phyloP scores from a whole-genome alignment of 2,329 filamentous ascomycete species.

The Ceratocystis cubensis region DNA sequence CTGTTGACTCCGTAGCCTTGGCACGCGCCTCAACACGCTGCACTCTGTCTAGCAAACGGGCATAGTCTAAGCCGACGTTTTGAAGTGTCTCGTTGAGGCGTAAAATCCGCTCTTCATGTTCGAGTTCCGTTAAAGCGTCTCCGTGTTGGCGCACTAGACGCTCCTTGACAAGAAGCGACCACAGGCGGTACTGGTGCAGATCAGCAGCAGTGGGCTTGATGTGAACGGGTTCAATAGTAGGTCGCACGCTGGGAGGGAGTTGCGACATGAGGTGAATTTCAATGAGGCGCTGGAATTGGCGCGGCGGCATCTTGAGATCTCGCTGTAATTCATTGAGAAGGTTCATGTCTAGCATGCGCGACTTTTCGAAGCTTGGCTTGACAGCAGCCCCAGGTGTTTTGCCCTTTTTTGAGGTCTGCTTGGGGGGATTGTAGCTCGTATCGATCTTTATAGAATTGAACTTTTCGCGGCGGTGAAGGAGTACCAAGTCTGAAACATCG shows the following conservation, averaged over 20 bases:
- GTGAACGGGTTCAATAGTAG: slow-evolving; percentile 33
- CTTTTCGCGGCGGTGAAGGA: slow-evolving; percentile 46
- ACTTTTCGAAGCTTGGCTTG: slow-evolving; percentile 19
- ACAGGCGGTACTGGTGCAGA: slow-evolving; percentile 50
- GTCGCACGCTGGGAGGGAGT: slow-evolving; percentile 44
- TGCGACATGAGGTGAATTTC: slow-evolving; percentile 62
- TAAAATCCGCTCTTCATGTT: slow-evolving; percentile 53
- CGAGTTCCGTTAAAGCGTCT: slow-evolving; percentile 57
- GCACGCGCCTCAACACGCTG: slow-evolving; percentile 28
- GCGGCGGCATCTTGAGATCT: slow-evolving; percentile 56
- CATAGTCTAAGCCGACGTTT: slow-evolving; percentile 60
- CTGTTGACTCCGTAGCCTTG: neutral
- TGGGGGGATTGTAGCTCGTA: slow-evolving; percentile 37
- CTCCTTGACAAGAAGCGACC: slow-evolving; percentile 64
- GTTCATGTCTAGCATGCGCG: slow-evolving; percentile 31
- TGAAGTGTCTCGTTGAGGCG: slow-evolving; percentile 58
- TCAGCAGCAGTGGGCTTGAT: slow-evolving; percentile 30
- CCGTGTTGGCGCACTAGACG: slow-evolving; percentile 64
- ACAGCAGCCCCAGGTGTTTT: neutral
- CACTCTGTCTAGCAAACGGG: slow-evolving; percentile 43
- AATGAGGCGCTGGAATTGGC: slow-evolving; percentile 63
- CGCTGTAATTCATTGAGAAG: slow-evolving; percentile 45
- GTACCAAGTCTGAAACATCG: slow-evolving; percentile 58
- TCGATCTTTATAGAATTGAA: slow-evolving; percentile 48
- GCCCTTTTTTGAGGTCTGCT: slow-evolving; percentile 29